Evolutionary conservation across 2,329 filamentous ascomycete species (phyloP), one percentile per base, ranked within the genome.

Genomic region (Calonectria leucothoes): DNA sequence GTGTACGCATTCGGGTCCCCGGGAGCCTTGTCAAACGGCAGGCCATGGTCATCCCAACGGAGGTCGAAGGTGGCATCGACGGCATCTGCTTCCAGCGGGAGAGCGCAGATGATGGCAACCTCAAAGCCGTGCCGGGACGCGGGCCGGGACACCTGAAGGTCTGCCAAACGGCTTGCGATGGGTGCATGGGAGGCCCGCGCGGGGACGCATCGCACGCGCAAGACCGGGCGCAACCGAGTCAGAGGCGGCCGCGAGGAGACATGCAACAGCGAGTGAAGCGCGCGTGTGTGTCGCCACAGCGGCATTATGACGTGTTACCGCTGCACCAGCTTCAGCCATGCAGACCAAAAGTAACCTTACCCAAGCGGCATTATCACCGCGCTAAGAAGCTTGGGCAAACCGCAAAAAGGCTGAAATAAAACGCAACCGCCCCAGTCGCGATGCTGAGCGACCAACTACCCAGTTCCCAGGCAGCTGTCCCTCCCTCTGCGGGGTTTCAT

Each of bases 1-100:
- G 42, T 35, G 12, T 66, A 66, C 4, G 45, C 63, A 23, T 66
- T 66, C 5, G 63, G 48, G 39, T 85, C 84, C 0, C 80, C 79
- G 0, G 49, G 25, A 3, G 74, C 76, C 59, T 81, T 82, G 12
- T 74, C 78, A 45, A 79, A 82, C 2, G 63, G 51, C 6, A 7
- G 48, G 8, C 61, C 61, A 10, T 75, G 49, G 2, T 74, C 65
- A 12, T 75, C 74, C 70, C 77, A 80, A 52, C 69, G 49, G 1
- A 59, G 31, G 27, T 78, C 78, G 15, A 81, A 78, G 2, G 77
- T 48, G 23, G 74, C 74, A 6, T 68, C 33, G 14, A 78, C 74
- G 10, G 76, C 74, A 27, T 77, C 74, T 1, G 74, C 72, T 17
- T 81, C 78, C n/a, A 75, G 52, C 10, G 70, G 20, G 2, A 78